Percentiles rank a stretch among this genome's conserved stretches.
Evolutionary conservation across 352 stramenopile genomes (phyloP).

Genomic region (Phytophthora litchii): DNA sequence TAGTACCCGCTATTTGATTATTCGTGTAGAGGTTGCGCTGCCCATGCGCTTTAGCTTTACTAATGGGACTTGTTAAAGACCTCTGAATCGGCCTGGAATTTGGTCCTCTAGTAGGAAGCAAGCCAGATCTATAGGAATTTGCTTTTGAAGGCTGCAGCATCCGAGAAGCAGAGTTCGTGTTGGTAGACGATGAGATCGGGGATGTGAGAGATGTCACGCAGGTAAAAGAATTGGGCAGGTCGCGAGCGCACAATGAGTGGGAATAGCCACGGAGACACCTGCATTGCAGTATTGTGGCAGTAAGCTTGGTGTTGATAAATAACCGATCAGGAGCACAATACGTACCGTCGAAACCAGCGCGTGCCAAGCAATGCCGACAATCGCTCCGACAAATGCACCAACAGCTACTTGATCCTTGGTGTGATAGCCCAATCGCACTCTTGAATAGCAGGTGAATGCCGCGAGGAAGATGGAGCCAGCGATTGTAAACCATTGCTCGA

Average conservation of each 20-base stretch:
- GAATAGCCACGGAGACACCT: conserved; percentile 62
- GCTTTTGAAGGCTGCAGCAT: conserved; percentile 11
- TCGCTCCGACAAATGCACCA: conserved; percentile 50
- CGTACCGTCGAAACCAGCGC: conserved; percentile 26
- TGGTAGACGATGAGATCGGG: conserved; percentile 82
- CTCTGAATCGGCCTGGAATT: conserved; percentile 10
- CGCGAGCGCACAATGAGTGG: conserved; percentile 46
- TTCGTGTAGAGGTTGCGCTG: conserved; percentile 31
- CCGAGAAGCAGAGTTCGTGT: conserved; percentile 56
- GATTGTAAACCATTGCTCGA: conserved; percentile 74
- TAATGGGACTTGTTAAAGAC: conserved; percentile 28
- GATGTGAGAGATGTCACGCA: conserved; percentile 79
- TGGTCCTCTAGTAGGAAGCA: background rate
- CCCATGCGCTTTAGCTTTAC: conserved; percentile 26
- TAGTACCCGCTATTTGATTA: conserved; percentile 36
- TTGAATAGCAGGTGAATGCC: conserved; percentile 60
- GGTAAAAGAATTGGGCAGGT: conserved; percentile 61
- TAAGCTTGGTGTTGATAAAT: background rate
- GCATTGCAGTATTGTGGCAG: background rate
- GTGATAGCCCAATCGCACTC: conserved; percentile 80
- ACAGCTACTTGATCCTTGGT: conserved; percentile 67
- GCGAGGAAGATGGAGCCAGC: conserved; percentile 50
- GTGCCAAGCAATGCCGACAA: conserved; percentile 26
- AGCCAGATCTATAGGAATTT: conserved; percentile 12
- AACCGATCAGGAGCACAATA: background rate